Conservation (phyloP, 1,284 basidiomycete genomes). For the Pisolithus thermaeus region DNA sequence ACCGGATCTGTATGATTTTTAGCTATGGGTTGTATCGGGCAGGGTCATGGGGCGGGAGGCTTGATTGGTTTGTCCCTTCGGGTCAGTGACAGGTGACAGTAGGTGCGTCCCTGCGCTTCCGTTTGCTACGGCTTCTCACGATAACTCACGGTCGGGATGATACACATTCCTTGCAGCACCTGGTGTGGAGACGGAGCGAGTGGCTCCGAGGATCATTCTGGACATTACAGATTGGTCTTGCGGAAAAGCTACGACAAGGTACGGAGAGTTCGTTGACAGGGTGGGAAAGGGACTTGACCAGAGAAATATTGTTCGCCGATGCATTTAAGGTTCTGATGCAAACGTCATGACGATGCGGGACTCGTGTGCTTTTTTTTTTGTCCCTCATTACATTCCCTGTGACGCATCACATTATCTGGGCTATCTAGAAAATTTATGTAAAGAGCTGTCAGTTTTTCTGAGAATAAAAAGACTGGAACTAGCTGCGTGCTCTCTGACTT, state of each 20-base stretch:
- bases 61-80: background rate
- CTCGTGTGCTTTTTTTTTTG: background rate
- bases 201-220: background rate
- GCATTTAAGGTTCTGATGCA: background rate
- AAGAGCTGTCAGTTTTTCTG: background rate
- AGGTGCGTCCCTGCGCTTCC: background rate
- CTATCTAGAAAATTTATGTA: background rate
- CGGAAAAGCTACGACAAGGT: background rate
- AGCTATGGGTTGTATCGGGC: constrained; percentile 4
- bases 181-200: background rate
- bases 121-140: background rate
- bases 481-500: background rate
- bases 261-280: background rate
- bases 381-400: background rate
- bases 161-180: background rate
- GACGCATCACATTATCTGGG: background rate
- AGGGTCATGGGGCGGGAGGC: background rate
- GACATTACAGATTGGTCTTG: too few species aligned
- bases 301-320: background rate
- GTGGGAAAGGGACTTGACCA: background rate
- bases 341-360: background rate
- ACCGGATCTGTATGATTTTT: constrained; percentile 62
- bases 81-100: background rate
- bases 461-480: background rate
- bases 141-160: background rate